phyloP scores from a whole-genome alignment of 768 basidiomycete genomes.

The Rhodotorula graminis region DNA sequence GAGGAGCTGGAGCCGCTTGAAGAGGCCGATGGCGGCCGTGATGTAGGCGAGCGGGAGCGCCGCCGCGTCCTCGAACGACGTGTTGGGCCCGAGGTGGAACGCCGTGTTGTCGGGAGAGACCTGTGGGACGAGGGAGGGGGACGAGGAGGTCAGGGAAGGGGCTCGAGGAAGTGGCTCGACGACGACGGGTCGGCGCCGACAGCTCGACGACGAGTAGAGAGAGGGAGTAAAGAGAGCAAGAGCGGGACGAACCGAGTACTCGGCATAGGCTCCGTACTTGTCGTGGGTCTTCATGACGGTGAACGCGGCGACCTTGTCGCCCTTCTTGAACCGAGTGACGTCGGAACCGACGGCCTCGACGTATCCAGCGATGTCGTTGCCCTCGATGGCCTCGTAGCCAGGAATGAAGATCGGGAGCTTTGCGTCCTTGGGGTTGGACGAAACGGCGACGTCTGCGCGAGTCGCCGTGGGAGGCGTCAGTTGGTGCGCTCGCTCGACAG shows the following conservation, averaged over 20 bases:
- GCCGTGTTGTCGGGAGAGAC: conserved; percentile 31
- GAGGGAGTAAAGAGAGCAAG: too few relatives aligned
- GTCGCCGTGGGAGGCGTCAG: too few relatives aligned
- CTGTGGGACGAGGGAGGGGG: neutral
- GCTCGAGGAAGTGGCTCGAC: neutral
- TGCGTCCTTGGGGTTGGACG: neutral
- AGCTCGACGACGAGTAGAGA: too few relatives aligned
- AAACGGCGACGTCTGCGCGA: conserved; percentile 32
- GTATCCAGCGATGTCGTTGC: conserved; percentile 41
- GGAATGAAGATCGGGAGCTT: neutral
- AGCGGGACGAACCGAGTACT: conserved; percentile 23
- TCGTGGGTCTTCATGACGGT: conserved; percentile 34
- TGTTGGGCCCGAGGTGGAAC: conserved; percentile 23
- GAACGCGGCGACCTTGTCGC: conserved; percentile 42
- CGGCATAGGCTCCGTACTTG: conserved; percentile 42
- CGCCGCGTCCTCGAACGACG: conserved; percentile 41
- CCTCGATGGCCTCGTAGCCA: conserved; percentile 25
- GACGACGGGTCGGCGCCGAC: too few relatives aligned
- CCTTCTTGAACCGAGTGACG: conserved; percentile 40
- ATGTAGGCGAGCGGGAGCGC: conserved; percentile 41
- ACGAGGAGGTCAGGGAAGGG: neutral
- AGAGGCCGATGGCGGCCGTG: conserved; percentile 43
- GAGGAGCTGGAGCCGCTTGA: conserved; percentile 29
- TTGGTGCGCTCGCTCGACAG: too few relatives aligned
- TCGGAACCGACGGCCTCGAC: conserved; percentile 40